These are phyloP conservation scores for Evernia prunastri DNA, from an alignment of 495 filamentous ascomycete genomes.

Conservation along the genomic window DNA sequence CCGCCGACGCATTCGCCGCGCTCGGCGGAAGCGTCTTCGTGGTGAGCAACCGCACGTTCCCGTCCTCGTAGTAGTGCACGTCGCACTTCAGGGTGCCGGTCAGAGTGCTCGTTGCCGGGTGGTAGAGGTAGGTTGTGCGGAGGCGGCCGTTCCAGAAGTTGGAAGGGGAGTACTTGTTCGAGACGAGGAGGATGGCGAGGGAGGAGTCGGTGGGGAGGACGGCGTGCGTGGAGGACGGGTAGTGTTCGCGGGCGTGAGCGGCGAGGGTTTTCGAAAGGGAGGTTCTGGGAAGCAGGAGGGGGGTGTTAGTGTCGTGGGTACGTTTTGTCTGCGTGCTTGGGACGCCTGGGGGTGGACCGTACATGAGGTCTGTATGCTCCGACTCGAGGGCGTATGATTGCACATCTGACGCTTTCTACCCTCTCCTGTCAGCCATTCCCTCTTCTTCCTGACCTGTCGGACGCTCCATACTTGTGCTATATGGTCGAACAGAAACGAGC, in stretches of 20 bases:
- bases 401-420: conserved; percentile 71
- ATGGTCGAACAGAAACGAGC: conserved; percentile 84
- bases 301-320: not conserved
- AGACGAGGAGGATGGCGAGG: conserved; percentile 75
- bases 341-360: conserved; percentile 24
- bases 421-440: not conserved
- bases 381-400: conserved; percentile 81
- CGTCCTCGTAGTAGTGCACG: conserved; percentile 99
- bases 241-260: conserved; percentile 83
- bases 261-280: conserved; percentile 73
- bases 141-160: conserved; percentile 99
- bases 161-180: conserved; percentile 93
- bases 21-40: conserved; percentile 55
- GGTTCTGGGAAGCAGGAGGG: conserved; percentile 43
- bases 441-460: not conserved
- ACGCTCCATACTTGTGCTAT: conserved; percentile 55
- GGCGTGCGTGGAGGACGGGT: conserved; percentile 69
- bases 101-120: conserved; percentile 54
- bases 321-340: conserved; percentile 4
- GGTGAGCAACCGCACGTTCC: conserved; percentile 87
- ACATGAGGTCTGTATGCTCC: conserved; percentile 73
- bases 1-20: conserved; percentile 39
- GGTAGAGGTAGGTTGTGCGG: conserved; percentile 79
- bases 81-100: conserved; percentile 69
- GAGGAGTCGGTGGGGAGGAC: conserved; percentile 63